Percentiles rank a stretch among this genome's conserved stretches.
Conservation (phyloP, 345 rosid genomes). For the Bruguiera sexangula region DNA sequence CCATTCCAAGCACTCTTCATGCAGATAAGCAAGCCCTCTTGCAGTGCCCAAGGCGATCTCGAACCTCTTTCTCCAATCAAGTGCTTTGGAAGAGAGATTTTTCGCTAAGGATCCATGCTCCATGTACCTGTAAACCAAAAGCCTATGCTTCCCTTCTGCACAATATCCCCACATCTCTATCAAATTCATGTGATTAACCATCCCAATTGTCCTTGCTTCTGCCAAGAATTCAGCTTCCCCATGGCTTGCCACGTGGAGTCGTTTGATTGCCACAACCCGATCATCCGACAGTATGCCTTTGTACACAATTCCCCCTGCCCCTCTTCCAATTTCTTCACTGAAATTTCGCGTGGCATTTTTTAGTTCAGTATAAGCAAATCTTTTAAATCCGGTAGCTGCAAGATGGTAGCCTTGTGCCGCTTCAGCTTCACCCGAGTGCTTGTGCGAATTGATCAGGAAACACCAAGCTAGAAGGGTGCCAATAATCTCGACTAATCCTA, state of each 20-base stretch:
- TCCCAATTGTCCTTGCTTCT: slow-evolving; percentile 32
- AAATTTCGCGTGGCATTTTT: slow-evolving; percentile 20
- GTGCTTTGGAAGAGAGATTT: neutral
- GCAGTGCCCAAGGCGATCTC: slow-evolving; percentile 7
- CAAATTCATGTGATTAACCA: slow-evolving; percentile 32
- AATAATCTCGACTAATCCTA: slow-evolving; percentile 30
- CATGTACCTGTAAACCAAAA: slow-evolving; percentile 8
- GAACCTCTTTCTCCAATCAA: neutral
- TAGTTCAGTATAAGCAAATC: slow-evolving; percentile 20
- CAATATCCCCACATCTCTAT: slow-evolving; percentile 32
- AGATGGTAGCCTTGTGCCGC: slow-evolving; percentile 6
- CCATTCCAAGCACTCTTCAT: slow-evolving; percentile 10
- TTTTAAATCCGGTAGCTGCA: slow-evolving; percentile 22
- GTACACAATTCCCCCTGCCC: slow-evolving; percentile 21
- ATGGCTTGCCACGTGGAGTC: slow-evolving; percentile 12
- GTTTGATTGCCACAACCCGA: neutral
- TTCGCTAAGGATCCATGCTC: neutral
- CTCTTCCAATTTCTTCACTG: slow-evolving; percentile 27
- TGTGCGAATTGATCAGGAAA: slow-evolving; percentile 19
- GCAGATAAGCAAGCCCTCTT: slow-evolving; percentile 5
- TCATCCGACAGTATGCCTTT: slow-evolving; percentile 20
- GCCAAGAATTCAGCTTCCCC: slow-evolving; percentile 33
- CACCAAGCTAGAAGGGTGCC: slow-evolving; percentile 20
- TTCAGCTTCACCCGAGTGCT: neutral
- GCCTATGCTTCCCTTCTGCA: slow-evolving; percentile 23